Evolutionary conservation across 169 alveolate species (phyloP).

Genomic region (Plasmodium malariae): DNA sequence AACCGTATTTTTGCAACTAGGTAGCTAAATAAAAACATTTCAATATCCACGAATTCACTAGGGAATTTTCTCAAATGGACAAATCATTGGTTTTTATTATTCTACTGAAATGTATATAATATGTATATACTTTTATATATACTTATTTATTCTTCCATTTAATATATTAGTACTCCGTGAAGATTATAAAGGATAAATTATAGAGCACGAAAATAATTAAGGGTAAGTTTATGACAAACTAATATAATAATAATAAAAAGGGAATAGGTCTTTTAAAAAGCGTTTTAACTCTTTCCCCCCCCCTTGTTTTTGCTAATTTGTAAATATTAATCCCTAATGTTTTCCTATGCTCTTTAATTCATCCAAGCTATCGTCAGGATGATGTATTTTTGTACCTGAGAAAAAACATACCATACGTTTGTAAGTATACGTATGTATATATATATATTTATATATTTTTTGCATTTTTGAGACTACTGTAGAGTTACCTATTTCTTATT

Average conservation of each 20-base stretch:
- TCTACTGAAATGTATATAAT: conserved; percentile 46
- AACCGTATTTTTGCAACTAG: conserved; percentile 10
- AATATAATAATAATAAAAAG: background rate
- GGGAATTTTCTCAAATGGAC: conserved; percentile 60
- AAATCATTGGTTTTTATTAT: conserved; percentile 73
- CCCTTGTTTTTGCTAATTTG: background rate
- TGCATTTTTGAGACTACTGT: conserved; percentile 1
- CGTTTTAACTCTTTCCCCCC: background rate
- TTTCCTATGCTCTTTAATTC: conserved; percentile 52
- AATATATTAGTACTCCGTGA: background rate
- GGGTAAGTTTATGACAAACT: background rate
- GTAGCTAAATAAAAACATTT: conserved; percentile 75
- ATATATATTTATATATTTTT: background rate
- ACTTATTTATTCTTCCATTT: conserved; percentile 9
- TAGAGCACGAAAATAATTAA: conserved; percentile 27
- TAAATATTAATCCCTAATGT: background rate
- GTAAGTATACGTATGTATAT: background rate
- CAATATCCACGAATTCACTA: conserved; percentile 58
- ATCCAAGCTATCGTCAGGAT: conserved; percentile 76
- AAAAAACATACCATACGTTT: conserved; percentile 13
- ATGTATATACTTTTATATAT: background rate
- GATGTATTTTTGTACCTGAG: conserved; percentile 30
- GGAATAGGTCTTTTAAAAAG: conserved; percentile 9
- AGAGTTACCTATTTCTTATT: conserved; percentile 49
- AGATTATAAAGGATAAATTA: conserved; percentile 52